Conservation (phyloP, 2,329 filamentous ascomycete species). For the Aspergillus versicolor region DNA sequence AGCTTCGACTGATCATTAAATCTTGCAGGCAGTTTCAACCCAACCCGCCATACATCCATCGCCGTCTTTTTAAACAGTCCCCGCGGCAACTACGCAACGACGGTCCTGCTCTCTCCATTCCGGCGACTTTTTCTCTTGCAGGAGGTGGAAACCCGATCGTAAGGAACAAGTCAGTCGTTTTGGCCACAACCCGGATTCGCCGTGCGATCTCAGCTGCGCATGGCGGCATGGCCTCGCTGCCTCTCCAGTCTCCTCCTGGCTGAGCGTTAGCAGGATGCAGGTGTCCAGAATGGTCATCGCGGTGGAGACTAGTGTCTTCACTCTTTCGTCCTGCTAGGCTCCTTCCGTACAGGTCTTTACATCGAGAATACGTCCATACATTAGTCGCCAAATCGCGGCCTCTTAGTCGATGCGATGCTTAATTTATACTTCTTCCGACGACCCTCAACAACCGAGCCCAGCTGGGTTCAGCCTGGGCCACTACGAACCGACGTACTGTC, state of each 20-base stretch:
- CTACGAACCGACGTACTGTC: too few relatives aligned
- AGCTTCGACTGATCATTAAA: neutral
- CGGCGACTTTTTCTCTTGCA: slow-evolving; percentile 21
- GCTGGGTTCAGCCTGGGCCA: neutral
- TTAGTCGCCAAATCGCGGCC: neutral
- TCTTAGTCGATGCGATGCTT: slow-evolving; percentile 3
- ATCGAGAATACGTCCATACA: slow-evolving; percentile 4
- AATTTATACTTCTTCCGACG: slow-evolving; percentile 3
- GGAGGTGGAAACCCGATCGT: slow-evolving; percentile 24
- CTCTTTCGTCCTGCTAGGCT: neutral
- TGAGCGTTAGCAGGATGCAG: slow-evolving; percentile 22
- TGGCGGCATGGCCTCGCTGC: slow-evolving; percentile 8
- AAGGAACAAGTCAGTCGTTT: slow-evolving; percentile 19
- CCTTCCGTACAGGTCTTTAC: slow-evolving; percentile 1
- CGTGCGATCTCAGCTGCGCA: slow-evolving; percentile 25
- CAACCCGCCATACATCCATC: slow-evolving; percentile 2
- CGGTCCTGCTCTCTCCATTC: neutral
- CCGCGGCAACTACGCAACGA: neutral
- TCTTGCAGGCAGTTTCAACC: neutral
- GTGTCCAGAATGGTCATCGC: slow-evolving; percentile 24
- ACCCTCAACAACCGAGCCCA: neutral
- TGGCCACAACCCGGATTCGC: slow-evolving; percentile 21
- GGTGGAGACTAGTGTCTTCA: slow-evolving; percentile 12
- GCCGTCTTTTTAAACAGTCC: neutral
- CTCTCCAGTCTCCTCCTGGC: neutral